Evolutionary conservation across 2,329 filamentous ascomycete species (phyloP).

Genomic region (Epichloe sibirici): DNA sequence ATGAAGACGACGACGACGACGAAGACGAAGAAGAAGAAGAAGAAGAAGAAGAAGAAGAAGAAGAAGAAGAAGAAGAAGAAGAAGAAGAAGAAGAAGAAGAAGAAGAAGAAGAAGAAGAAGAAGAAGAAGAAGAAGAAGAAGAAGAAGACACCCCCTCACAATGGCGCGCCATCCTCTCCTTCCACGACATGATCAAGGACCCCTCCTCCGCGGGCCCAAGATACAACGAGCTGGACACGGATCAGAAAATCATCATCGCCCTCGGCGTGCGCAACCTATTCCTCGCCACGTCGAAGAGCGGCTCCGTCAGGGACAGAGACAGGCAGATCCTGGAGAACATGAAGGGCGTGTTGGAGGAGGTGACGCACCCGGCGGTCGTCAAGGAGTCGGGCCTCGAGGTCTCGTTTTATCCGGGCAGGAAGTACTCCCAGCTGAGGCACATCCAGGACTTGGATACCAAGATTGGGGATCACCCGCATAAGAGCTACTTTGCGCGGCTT

Average conservation of each 20-base stretch:
- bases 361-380: background rate
- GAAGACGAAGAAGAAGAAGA: background rate
- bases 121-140: background rate
- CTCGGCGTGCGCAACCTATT: conserved; percentile 6
- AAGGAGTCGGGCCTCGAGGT: background rate
- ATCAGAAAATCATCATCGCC: conserved; percentile 6
- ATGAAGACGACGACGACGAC: background rate
- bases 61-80: background rate
- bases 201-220: background rate
- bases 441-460: conserved; percentile 4
- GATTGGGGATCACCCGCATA: conserved; percentile 1
- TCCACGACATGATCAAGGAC: conserved; percentile 5
- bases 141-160: background rate
- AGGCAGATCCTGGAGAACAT: conserved; percentile 4
- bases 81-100: background rate
- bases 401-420: conserved; percentile 4
- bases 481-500: conserved; percentile 6
- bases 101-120: background rate
- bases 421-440: background rate
- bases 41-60: background rate
- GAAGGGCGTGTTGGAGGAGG: conserved; percentile 2
- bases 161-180: conserved; percentile 5
- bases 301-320: conserved; percentile 3
- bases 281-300: background rate
- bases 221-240: background rate